These are phyloP conservation scores for Taphrina pruni DNA, from an alignment of 1,139 yeast genomes.

Conservation along the genomic window DNA sequence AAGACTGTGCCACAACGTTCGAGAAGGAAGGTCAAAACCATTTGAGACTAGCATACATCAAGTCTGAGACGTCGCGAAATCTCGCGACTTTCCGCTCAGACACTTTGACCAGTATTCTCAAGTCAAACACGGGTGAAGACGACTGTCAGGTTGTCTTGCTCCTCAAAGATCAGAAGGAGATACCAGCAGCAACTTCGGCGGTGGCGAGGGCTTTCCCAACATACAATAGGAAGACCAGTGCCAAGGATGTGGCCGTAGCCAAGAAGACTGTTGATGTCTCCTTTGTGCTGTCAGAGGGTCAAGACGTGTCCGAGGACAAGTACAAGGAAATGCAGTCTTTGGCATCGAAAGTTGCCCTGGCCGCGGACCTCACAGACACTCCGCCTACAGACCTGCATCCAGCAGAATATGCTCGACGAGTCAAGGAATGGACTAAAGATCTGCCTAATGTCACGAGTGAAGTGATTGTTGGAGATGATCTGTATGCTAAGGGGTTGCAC, in stretches of 20 bases:
- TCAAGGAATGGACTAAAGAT: background rate
- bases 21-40: constrained; percentile 13
- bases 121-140: constrained; percentile 10
- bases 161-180: constrained; percentile 21
- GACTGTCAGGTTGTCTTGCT: constrained; percentile 27
- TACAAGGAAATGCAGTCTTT: constrained; percentile 6
- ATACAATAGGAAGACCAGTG: constrained; percentile 9
- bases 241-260: constrained; percentile 1
- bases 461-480: constrained; percentile 24
- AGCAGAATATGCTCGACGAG: constrained; percentile 13
- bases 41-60: constrained; percentile 20
- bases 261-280: constrained; percentile 21
- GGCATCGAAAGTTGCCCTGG: constrained; percentile 17
- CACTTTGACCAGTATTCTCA: constrained; percentile 8
- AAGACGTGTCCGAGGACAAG: constrained; percentile 4
- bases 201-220: constrained; percentile 32
- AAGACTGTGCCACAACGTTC: constrained; percentile 12
- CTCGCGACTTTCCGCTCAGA: constrained; percentile 23
- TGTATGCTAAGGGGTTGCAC: constrained; percentile 16
- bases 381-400: constrained; percentile 29
- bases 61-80: constrained; percentile 16
- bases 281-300: constrained; percentile 19
- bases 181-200: constrained; percentile 27
- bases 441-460: constrained; percentile 21
- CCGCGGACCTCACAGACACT: constrained; percentile 20